These are phyloP conservation scores for Helicocarpus griseus DNA, from an alignment of 2,329 filamentous ascomycete genomes.

Conservation along the genomic window DNA sequence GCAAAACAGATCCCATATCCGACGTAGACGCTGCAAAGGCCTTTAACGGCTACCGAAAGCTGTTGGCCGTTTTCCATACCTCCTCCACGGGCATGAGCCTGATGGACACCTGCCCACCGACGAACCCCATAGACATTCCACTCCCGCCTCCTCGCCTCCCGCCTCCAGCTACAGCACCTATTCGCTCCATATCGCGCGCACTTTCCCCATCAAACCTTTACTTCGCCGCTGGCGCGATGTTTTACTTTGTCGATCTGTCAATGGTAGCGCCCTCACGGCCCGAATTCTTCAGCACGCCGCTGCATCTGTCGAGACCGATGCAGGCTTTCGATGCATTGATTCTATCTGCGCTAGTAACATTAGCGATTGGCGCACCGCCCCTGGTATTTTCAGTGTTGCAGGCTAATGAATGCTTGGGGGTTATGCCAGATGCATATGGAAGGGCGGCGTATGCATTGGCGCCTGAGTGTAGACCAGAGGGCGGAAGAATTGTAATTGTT, in stretches of 20 bases:
- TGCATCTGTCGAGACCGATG: constrained; percentile 1
- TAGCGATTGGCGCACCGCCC: constrained; percentile 1
- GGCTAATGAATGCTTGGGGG: neutral
- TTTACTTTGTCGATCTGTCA: constrained; percentile 4
- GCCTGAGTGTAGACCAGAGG: neutral
- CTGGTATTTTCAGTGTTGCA: constrained; percentile 2
- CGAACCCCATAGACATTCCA: neutral
- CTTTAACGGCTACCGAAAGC: neutral
- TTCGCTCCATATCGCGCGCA: neutral
- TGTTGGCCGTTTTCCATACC: neutral
- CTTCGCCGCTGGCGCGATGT: constrained; percentile 2
- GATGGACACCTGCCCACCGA: neutral
- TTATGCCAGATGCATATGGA: neutral
- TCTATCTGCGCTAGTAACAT: neutral
- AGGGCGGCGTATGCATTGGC: constrained; percentile 1
- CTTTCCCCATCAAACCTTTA: constrained; percentile 4
- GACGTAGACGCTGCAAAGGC: neutral
- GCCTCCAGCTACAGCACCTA: neutral
- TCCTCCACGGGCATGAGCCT: too few species aligned
- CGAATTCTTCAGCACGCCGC: neutral
- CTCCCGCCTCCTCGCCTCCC: neutral
- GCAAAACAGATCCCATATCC: neutral
- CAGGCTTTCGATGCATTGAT: constrained; percentile 1
- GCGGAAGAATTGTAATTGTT: constrained; percentile 1
- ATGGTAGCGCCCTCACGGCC: neutral